Percentiles rank a stretch among this genome's conserved stretches.
Evolutionary conservation across 2,329 filamentous ascomycete genomes (phyloP).

Genomic region (Neoarthrinium moseri): DNA sequence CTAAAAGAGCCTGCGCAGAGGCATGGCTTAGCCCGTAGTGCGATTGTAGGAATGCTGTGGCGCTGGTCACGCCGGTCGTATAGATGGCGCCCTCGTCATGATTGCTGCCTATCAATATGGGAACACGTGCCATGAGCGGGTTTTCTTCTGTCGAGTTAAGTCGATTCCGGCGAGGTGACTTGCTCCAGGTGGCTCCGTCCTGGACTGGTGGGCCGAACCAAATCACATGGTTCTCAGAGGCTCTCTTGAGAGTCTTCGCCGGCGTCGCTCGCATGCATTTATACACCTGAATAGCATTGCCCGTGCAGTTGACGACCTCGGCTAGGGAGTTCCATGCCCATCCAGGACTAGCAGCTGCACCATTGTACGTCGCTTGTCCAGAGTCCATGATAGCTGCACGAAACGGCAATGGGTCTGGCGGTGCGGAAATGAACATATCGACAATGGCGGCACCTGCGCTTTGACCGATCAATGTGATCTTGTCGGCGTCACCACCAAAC

Average conservation of each 20-base stretch:
- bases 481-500: slow-evolving; percentile 5
- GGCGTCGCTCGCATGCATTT: not conserved
- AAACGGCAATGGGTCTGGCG: slow-evolving; percentile 2
- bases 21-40: slow-evolving; percentile 1
- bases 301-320: not conserved
- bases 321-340: not conserved
- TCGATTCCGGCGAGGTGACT: slow-evolving; percentile 3
- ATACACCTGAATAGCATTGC: not conserved
- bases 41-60: not conserved
- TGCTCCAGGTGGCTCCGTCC: slow-evolving; percentile 2
- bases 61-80: not conserved
- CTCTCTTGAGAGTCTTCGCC: not conserved
- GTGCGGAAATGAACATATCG: slow-evolving; percentile 5
- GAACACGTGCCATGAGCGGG: slow-evolving; percentile 2
- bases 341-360: not conserved
- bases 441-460: slow-evolving; percentile 7
- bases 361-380: not conserved
- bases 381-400: slow-evolving; percentile 6
- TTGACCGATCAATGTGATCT: slow-evolving; percentile 5
- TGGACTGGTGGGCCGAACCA: slow-evolving; percentile 5
- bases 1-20: not conserved
- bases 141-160: slow-evolving; percentile 1
- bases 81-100: slow-evolving; percentile 2
- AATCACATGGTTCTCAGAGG: not conserved
- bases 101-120: slow-evolving; percentile 1